These are phyloP conservation scores for Podospora pseudopauciseta DNA, from an alignment of 495 filamentous ascomycete genomes.

Conservation along the genomic window DNA sequence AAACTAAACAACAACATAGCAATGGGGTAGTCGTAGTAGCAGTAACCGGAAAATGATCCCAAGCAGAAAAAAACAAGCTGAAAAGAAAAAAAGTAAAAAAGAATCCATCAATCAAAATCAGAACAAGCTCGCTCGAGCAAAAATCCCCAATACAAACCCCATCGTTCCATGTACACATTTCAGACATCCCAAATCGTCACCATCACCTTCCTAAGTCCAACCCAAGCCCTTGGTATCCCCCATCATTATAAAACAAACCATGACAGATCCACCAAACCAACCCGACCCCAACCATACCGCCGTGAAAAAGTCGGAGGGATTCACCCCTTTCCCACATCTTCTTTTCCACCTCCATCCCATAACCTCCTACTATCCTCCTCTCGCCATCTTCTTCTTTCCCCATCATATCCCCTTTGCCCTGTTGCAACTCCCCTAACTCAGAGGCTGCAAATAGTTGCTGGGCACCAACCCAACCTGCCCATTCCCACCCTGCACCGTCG, in stretches of 20 bases:
- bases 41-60: neutral
- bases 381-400: neutral
- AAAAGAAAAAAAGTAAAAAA: neutral
- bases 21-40: neutral
- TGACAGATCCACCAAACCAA: neutral
- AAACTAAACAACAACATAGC: neutral
- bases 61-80: neutral
- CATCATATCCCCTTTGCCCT: neutral
- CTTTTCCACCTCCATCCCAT: neutral
- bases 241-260: neutral
- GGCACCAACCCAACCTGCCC: slow-evolving; percentile 82
- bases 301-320: neutral
- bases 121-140: neutral
- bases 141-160: neutral
- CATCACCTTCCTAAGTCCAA: neutral
- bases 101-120: neutral
- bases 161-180: neutral
- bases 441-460: slow-evolving; percentile 90
- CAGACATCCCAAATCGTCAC: neutral
- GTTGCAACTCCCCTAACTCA: slow-evolving; percentile 33
- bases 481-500: slow-evolving; percentile 75
- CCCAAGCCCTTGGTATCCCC: neutral
- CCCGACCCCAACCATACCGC: neutral
- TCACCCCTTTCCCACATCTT: neutral
- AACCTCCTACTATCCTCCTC: neutral